These are phyloP conservation scores for Takashimella koratensis DNA, from an alignment of 1,284 basidiomycete genomes.

Conservation along the genomic window DNA sequence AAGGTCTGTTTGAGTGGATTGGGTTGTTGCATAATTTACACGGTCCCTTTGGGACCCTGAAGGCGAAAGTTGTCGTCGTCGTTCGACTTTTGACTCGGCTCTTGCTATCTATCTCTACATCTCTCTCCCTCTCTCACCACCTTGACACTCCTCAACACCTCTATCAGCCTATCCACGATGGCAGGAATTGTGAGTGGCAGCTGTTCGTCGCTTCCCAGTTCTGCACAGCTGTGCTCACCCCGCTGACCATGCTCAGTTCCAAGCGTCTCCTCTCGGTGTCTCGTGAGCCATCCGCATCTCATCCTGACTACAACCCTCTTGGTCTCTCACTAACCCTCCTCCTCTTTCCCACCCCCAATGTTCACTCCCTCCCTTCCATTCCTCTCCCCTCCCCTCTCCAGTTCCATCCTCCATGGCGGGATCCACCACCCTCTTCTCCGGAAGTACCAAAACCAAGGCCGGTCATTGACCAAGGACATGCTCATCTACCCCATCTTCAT, in stretches of 20 bases:
- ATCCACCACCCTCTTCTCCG: slow-evolving; percentile 85
- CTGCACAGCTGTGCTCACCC: not conserved
- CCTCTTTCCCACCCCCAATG: not conserved
- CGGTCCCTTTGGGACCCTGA: too few relatives aligned
- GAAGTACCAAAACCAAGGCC: slow-evolving; percentile 69
- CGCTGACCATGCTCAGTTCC: slow-evolving; percentile 13
- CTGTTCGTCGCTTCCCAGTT: not conserved
- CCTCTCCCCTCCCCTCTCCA: slow-evolving; percentile 21
- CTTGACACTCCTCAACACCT: too few relatives aligned
- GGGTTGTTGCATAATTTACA: too few relatives aligned
- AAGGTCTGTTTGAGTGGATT: too few relatives aligned
- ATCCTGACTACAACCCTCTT: not conserved
- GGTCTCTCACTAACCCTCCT: not conserved
- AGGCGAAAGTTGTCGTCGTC: too few relatives aligned
- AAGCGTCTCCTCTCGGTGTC: slow-evolving; percentile 33
- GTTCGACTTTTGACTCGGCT: not conserved
- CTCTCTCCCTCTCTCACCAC: not conserved
- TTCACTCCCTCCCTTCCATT: too few relatives aligned
- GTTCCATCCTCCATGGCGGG: slow-evolving; percentile 84
- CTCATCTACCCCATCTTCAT: slow-evolving; percentile 98
- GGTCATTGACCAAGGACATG: slow-evolving; percentile 79
- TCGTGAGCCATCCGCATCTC: slow-evolving; percentile 19
- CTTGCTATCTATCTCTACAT: not conserved
- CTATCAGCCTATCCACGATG: too few relatives aligned
- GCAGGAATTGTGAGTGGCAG: too few relatives aligned